A percentile compares a stretch with the other conserved stretches of the same genome.
These are phyloP conservation scores for Claviceps maximensis DNA, from an alignment of 2,329 filamentous ascomycete species.

Conservation along the genomic window DNA sequence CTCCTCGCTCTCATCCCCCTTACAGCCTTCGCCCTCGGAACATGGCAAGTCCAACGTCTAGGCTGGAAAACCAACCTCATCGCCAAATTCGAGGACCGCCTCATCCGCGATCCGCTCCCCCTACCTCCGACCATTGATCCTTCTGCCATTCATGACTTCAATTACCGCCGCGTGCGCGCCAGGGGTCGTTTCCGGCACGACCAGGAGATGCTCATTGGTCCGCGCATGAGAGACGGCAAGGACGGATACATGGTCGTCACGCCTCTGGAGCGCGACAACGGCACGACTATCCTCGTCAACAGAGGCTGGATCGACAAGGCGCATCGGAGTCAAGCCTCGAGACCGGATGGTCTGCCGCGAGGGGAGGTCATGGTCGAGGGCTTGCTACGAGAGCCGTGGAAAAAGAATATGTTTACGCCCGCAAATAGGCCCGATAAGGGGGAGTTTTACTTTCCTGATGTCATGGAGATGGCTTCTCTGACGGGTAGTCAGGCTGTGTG, in stretches of 20 bases:
- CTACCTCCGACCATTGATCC: conserved; percentile 75
- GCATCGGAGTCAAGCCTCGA: conserved; percentile 49
- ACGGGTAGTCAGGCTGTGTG: conserved; percentile 79
- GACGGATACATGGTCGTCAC: conserved; percentile 89
- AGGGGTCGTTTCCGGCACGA: conserved; percentile 69
- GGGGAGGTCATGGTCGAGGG: conserved; percentile 73
- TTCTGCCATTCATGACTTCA: conserved; percentile 71
- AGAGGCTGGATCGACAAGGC: conserved; percentile 84
- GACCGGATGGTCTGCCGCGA: conserved; percentile 50
- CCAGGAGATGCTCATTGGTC: conserved; percentile 91
- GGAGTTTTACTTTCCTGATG: conserved; percentile 92
- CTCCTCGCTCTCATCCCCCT: conserved; percentile 79
- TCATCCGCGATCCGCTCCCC: conserved; percentile 73
- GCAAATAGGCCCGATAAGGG: conserved; percentile 71
- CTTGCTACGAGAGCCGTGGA: conserved; percentile 75
- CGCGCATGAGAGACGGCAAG: conserved; percentile 75
- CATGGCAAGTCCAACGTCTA: conserved; percentile 90
- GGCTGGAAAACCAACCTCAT: conserved; percentile 90
- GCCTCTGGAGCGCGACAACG: conserved; percentile 59
- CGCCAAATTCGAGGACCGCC: conserved; percentile 80
- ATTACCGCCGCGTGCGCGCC: conserved; percentile 74
- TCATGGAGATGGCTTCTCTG: conserved; percentile 75
- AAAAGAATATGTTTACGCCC: conserved; percentile 97
- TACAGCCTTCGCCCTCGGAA: conserved; percentile 79
- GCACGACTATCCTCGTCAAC: conserved; percentile 70